Conservation (phyloP, 2,329 filamentous ascomycete species). For the Cytospora piceicola region DNA sequence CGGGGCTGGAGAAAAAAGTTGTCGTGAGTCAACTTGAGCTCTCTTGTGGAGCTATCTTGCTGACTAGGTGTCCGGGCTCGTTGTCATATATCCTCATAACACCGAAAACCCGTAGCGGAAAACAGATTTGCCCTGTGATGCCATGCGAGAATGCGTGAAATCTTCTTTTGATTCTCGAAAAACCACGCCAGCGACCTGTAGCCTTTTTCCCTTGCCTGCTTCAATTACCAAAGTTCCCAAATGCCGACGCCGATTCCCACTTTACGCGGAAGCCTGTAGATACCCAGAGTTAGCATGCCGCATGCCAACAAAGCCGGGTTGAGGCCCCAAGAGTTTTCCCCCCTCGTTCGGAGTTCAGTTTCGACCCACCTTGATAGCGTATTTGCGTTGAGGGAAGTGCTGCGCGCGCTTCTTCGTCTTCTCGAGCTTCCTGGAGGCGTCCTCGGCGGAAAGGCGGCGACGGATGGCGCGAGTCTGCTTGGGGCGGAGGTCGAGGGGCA, state of each 20-base stretch:
- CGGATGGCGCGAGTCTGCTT: constrained; percentile 99
- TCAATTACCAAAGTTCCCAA: constrained; percentile 31
- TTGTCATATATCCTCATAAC: constrained; percentile 32
- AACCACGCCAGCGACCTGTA: constrained; percentile 32
- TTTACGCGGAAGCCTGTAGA: constrained; percentile 31
- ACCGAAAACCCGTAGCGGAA: constrained; percentile 32
- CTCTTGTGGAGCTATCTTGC: constrained; percentile 32
- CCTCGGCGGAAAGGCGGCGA: constrained; percentile 89
- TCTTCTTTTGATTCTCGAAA: constrained; percentile 29
- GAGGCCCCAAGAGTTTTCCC: neutral
- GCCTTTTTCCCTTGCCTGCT: constrained; percentile 28
- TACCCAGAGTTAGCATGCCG: constrained; percentile 13
- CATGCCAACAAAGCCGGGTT: neutral
- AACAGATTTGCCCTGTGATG: constrained; percentile 32
- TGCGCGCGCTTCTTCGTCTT: constrained; percentile 95
- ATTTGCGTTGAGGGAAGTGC: constrained; percentile 99
- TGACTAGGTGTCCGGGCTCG: constrained; percentile 30
- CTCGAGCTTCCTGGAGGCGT: constrained; percentile 81
- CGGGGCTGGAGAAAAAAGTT: constrained; percentile 4
- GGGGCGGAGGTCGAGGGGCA: constrained; percentile 94
- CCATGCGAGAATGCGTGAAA: constrained; percentile 30
- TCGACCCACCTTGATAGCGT: constrained; percentile 87
- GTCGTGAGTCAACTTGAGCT: constrained; percentile 31
- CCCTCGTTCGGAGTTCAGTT: neutral
- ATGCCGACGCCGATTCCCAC: constrained; percentile 27